phyloP scores from a whole-genome alignment of 257 asterid genomes.

The Thymus mandschuricus region DNA sequence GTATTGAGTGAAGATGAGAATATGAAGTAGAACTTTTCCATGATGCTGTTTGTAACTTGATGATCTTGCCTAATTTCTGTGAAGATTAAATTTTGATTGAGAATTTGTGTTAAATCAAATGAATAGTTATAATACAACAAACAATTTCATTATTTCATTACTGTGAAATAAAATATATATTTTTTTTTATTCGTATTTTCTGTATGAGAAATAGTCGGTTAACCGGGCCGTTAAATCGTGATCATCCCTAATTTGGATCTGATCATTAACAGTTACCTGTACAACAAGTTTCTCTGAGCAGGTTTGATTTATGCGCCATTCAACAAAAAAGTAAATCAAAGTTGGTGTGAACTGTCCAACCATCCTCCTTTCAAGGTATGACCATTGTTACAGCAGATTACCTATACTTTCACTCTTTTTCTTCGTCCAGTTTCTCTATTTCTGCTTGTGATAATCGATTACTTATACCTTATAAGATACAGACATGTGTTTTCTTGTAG shows the following conservation, averaged over 20 bases:
- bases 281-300: constrained; percentile 29
- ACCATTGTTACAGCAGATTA: constrained; percentile 35
- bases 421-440: constrained; percentile 20
- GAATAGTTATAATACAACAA: too few species aligned
- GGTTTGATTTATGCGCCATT: constrained; percentile 46
- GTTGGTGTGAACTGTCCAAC: constrained; percentile 53
- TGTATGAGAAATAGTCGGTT: too few species aligned
- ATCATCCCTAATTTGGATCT: constrained; percentile 20
- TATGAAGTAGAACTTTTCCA: not conserved
- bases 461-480: not conserved
- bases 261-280: constrained; percentile 29
- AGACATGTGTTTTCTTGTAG: constrained; percentile 9
- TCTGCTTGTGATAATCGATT: constrained; percentile 33
- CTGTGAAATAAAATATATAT: too few species aligned
- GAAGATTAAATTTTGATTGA: too few species aligned
- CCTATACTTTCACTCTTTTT: constrained; percentile 35
- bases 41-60: too few species aligned
- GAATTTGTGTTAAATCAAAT: too few species aligned
- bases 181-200: too few species aligned
- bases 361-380: constrained; percentile 34
- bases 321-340: constrained; percentile 28
- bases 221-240: not conserved
- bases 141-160: too few species aligned
- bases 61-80: too few species aligned
- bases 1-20: not conserved